Percentiles rank a stretch among this genome's conserved stretches.
phyloP scores from a whole-genome alignment of 1,284 basidiomycete species.

The Exobasidium cylindrosporum region DNA sequence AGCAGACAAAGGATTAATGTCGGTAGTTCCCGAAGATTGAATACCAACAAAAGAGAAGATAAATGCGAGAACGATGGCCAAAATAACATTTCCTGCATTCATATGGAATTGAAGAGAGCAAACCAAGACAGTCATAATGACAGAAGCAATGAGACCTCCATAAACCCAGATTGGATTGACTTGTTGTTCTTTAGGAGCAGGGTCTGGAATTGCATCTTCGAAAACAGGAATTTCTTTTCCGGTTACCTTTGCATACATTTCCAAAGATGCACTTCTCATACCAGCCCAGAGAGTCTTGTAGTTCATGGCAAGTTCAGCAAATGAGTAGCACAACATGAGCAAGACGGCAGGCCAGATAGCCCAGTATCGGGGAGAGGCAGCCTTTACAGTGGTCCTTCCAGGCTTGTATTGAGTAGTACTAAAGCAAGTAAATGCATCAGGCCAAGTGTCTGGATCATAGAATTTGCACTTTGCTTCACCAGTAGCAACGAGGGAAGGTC shows the following conservation, averaged over 20 bases:
- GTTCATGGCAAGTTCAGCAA: conserved; percentile 52
- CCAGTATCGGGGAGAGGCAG: conserved; percentile 68
- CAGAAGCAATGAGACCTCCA: conserved; percentile 62
- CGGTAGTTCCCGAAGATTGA: conserved; percentile 56
- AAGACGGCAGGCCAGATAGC: conserved; percentile 68
- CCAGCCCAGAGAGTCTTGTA: conserved; percentile 48
- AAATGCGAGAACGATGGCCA: conserved; percentile 61
- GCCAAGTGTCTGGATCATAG: too few species aligned
- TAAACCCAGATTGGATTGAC: conserved; percentile 63
- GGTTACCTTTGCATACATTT: conserved; percentile 25
- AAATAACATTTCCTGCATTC: conserved; percentile 56
- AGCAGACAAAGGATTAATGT: conserved; percentile 43
- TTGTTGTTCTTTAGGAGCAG: conserved; percentile 58
- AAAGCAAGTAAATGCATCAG: conserved; percentile 14
- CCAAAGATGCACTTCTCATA: conserved; percentile 35
- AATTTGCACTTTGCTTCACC: conserved; percentile 32
- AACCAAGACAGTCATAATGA: conserved; percentile 63
- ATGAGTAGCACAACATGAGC: conserved; percentile 56
- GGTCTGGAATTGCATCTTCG: conserved; percentile 31
- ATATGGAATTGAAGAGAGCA: conserved; percentile 46
- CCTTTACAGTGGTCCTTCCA: conserved; percentile 26
- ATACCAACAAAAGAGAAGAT: conserved; percentile 70
- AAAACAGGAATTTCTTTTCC: conserved; percentile 21
- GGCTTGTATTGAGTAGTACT: conserved; percentile 32
- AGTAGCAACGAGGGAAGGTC: conserved; percentile 61